phyloP scores from a whole-genome alignment of 1,284 basidiomycete genomes.

The Microbotryomycetes sp. region DNA sequence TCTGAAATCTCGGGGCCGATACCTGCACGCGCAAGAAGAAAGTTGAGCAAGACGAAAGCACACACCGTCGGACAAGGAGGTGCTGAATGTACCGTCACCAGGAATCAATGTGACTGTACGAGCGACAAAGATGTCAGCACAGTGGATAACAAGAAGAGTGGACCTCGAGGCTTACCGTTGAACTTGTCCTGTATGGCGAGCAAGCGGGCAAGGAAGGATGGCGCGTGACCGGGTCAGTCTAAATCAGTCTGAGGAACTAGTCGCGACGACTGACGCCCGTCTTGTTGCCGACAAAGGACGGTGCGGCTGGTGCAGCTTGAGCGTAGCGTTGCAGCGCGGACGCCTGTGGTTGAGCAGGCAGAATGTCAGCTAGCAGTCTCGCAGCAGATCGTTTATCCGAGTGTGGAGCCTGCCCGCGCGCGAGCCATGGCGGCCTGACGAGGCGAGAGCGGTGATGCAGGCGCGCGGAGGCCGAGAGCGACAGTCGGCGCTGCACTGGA shows the following conservation, averaged over 20 bases:
- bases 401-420: too few relatives aligned
- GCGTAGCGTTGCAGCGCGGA: neutral
- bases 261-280: neutral
- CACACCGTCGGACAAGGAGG: neutral
- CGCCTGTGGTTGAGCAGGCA: neutral
- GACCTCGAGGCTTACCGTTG: neutral
- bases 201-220: too few relatives aligned
- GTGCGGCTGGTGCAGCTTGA: neutral
- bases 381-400: too few relatives aligned
- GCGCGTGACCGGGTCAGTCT: too few relatives aligned
- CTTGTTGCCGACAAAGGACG: neutral
- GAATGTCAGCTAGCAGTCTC: too few relatives aligned
- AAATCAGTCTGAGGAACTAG: too few relatives aligned
- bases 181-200: neutral
- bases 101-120: slow-evolving; percentile 92
- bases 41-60: neutral
- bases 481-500: neutral
- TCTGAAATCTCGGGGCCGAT: slow-evolving; percentile 98
- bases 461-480: neutral
- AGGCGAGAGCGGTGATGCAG: too few relatives aligned
- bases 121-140: too few relatives aligned
- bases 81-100: slow-evolving; percentile 63
- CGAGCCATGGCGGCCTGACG: too few relatives aligned
- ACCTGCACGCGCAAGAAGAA: slow-evolving; percentile 48
- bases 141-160: neutral